A percentile compares a stretch with the other conserved stretches of the same genome.
phyloP scores from a whole-genome alignment of 2,329 filamentous ascomycete species.

The Dryadomyces quercivorus region DNA sequence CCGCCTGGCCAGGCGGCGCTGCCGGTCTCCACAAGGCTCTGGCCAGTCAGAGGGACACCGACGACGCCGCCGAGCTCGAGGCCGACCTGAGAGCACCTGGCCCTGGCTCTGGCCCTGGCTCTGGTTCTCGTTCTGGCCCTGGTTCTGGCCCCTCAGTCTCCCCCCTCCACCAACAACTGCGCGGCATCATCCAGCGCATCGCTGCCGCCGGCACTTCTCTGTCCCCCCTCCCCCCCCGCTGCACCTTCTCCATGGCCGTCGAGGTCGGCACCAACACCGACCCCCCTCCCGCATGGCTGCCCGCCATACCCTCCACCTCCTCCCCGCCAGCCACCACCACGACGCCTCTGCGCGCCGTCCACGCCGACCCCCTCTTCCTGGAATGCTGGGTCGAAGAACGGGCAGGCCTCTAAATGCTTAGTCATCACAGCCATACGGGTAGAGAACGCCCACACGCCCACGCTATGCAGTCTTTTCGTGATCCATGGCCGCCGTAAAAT shows the following conservation, averaged over 20 bases:
- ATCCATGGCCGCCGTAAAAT: not conserved
- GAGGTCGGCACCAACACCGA: constrained; percentile 26
- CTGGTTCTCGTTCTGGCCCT: too few relatives aligned
- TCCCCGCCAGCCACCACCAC: constrained; percentile 22
- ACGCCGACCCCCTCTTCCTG: constrained; percentile 48
- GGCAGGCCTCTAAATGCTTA: constrained; percentile 14
- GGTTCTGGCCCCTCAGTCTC: constrained; percentile 14
- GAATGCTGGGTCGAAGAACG: constrained; percentile 55
- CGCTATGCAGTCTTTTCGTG: not conserved
- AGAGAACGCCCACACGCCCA: too few relatives aligned
- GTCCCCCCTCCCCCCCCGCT: constrained; percentile 45
- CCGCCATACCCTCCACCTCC: constrained; percentile 10
- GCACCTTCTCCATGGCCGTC: constrained; percentile 65
- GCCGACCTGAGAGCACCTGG: not conserved
- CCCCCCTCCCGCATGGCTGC: too few relatives aligned
- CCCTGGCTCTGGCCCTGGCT: not conserved
- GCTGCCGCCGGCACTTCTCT: constrained; percentile 47
- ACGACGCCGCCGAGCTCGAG: constrained; percentile 2
- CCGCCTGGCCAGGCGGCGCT: constrained; percentile 27
- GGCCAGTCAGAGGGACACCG: not conserved
- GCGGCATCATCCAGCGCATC: constrained; percentile 53
- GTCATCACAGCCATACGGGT: not conserved
- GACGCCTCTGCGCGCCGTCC: constrained; percentile 38
- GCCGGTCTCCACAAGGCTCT: constrained; percentile 13
- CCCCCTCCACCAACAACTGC: constrained; percentile 59